Conservation (phyloP, 495 filamentous ascomycete species). For the Tuber umbilicatum region DNA sequence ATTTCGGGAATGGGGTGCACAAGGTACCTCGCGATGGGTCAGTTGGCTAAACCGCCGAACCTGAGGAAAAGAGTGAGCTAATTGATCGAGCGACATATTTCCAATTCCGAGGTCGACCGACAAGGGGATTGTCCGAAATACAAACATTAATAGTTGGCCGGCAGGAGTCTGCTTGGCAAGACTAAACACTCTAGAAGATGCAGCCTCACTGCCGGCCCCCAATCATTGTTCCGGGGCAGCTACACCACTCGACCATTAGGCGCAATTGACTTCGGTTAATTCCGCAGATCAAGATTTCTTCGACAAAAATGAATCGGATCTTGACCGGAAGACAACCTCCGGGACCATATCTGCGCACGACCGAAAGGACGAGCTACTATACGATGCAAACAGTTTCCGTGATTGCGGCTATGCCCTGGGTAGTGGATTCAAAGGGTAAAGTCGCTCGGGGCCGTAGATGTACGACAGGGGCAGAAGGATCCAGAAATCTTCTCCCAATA, state of each 20-base stretch:
- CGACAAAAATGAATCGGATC: slow-evolving; percentile 69
- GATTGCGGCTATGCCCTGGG: slow-evolving; percentile 88
- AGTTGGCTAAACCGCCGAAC: slow-evolving; percentile 71
- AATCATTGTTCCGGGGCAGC: slow-evolving; percentile 21
- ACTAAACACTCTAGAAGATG: slow-evolving; percentile 88
- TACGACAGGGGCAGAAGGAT: slow-evolving; percentile 84
- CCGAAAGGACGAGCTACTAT: slow-evolving; percentile 82
- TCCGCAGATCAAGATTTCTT: slow-evolving; percentile 84
- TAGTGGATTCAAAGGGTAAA: slow-evolving; percentile 97
- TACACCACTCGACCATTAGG: slow-evolving; percentile 56
- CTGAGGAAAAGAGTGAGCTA: slow-evolving; percentile 61
- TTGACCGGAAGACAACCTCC: slow-evolving; percentile 87
- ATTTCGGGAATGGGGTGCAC: slow-evolving; percentile 81
- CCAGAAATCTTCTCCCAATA: slow-evolving; percentile 92
- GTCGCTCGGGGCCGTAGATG: slow-evolving; percentile 78
- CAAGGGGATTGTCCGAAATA: slow-evolving; percentile 55
- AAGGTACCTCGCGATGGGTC: slow-evolving; percentile 83
- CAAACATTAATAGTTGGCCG: slow-evolving; percentile 91
- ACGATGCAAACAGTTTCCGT: slow-evolving; percentile 76
- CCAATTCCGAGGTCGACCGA: slow-evolving; percentile 16
- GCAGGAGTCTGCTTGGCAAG: slow-evolving; percentile 98
- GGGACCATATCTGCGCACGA: slow-evolving; percentile 94
- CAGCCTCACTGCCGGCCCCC: slow-evolving; percentile 72
- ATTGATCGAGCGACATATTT: neutral
- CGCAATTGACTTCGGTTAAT: slow-evolving; percentile 63